Conservation (phyloP, 2,329 filamentous ascomycete genomes). For the Xylariales sp. region DNA sequence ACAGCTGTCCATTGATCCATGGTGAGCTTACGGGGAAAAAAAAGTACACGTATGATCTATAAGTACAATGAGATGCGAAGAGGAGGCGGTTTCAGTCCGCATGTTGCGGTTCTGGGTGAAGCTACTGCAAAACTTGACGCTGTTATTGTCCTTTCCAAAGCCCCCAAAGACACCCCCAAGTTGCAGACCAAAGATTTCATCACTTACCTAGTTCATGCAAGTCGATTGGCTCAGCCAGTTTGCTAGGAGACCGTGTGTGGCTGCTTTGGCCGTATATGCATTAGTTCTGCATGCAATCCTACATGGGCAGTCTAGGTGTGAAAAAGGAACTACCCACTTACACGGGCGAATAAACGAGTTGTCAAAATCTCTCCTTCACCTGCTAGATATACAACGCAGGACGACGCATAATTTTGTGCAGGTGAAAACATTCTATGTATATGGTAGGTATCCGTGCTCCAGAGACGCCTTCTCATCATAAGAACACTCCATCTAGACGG, state of each 20-base stretch:
- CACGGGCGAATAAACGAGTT: constrained; percentile 3
- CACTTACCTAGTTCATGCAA: constrained; percentile 39
- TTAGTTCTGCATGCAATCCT: constrained; percentile 33
- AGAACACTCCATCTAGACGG: neutral
- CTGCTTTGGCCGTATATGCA: constrained; percentile 26
- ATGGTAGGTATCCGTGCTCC: constrained; percentile 5
- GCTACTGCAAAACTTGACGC: constrained; percentile 4
- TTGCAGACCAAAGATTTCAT: constrained; percentile 30
- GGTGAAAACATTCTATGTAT: neutral
- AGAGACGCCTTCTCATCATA: constrained; percentile 1
- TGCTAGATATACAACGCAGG: constrained; percentile 3
- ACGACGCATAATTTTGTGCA: constrained; percentile 1
- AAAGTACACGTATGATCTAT: neutral
- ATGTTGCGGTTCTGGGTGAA: neutral
- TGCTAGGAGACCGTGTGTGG: constrained; percentile 13
- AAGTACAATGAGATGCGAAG: neutral
- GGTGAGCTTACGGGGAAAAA: constrained; percentile 1
- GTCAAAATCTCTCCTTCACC: neutral
- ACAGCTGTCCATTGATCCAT: neutral
- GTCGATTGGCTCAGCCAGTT: constrained; percentile 37
- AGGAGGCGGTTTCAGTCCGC: neutral
- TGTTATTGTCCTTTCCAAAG: constrained; percentile 3
- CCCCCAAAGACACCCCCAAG: constrained; percentile 3
- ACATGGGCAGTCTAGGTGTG: constrained; percentile 15
- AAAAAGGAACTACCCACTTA: neutral